phyloP scores from a whole-genome alignment of 2,329 filamentous ascomycete species.

The Neopestalotiopsis sp. region DNA sequence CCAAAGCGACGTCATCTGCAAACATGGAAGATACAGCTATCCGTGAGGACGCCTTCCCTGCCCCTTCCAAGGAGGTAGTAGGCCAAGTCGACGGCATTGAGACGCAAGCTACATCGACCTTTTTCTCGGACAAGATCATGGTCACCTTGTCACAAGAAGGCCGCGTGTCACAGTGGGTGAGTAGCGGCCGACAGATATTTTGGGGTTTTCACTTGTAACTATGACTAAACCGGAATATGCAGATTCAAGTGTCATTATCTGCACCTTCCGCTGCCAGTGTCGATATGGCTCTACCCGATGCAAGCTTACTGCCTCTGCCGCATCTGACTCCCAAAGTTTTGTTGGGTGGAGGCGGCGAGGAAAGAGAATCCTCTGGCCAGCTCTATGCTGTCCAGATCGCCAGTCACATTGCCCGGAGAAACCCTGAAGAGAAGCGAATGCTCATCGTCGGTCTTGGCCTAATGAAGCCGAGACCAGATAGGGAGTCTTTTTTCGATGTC shows the following conservation, averaged over 20 bases:
- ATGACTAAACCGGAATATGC: constrained; percentile 12
- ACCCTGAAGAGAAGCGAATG: constrained; percentile 66
- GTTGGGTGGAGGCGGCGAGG: constrained; percentile 79
- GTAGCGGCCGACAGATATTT: constrained; percentile 26
- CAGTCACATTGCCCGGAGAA: constrained; percentile 74
- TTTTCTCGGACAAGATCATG: constrained; percentile 89
- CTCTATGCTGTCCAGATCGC: constrained; percentile 90
- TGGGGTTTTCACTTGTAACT: not conserved
- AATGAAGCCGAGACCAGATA: constrained; percentile 51
- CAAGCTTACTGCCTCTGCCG: constrained; percentile 69
- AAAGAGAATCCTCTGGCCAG: constrained; percentile 83
- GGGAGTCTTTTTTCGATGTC: constrained; percentile 68
- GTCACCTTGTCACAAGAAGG: constrained; percentile 88
- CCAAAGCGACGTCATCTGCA: not conserved
- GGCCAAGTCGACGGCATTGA: constrained; percentile 69
- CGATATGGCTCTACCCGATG: constrained; percentile 61
- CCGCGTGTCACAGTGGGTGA: constrained; percentile 88
- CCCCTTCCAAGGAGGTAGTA: constrained; percentile 61
- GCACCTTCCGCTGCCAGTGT: constrained; percentile 67
- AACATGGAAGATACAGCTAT: constrained; percentile 48
- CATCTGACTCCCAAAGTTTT: constrained; percentile 87
- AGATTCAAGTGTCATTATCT: constrained; percentile 83
- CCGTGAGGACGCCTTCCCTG: constrained; percentile 68
- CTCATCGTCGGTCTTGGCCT: constrained; percentile 68
- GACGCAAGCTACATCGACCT: constrained; percentile 75